A percentile compares a stretch with the other conserved stretches of the same genome.
phyloP scores from a whole-genome alignment of 129 eudicot species.

The Helianthus tuberosus region DNA sequence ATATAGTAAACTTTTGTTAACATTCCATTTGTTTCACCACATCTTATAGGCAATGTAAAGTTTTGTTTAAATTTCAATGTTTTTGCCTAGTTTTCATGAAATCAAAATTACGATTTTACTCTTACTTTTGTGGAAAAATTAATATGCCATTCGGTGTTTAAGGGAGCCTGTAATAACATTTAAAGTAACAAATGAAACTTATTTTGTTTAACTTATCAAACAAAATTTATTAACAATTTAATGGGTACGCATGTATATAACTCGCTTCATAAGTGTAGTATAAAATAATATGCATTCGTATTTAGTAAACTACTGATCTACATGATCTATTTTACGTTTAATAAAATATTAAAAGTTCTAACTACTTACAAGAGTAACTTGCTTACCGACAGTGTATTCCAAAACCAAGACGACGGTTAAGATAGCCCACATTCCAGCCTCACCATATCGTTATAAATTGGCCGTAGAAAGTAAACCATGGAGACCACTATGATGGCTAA shows the following conservation, averaged over 20 bases:
- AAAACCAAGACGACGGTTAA: constrained; percentile 76
- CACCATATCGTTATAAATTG: constrained; percentile 64
- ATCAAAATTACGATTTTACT: too few species aligned
- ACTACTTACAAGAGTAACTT: not conserved
- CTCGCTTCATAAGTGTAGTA: not conserved
- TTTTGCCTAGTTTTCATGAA: not conserved
- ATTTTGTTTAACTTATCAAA: not conserved
- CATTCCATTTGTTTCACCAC: too few species aligned
- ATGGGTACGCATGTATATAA: not conserved
- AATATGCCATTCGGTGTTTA: too few species aligned
- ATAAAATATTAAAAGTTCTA: too few species aligned
- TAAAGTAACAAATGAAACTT: too few species aligned
- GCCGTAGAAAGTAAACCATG: constrained; percentile 58
- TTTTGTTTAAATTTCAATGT: too few species aligned
- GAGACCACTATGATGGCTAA: constrained; percentile 72
- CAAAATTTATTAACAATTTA: not conserved
- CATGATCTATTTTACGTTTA: too few species aligned
- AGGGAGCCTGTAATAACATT: too few species aligned
- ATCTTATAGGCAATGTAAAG: too few species aligned
- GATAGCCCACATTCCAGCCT: constrained; percentile 76
- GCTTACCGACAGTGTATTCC: constrained; percentile 71
- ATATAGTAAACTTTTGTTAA: not conserved
- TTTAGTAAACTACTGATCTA: not conserved
- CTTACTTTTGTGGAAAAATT: too few species aligned
- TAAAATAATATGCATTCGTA: not conserved